These are phyloP conservation scores for Nicotiana noctiflora DNA, from an alignment of 257 asterid species.

Conservation along the genomic window DNA sequence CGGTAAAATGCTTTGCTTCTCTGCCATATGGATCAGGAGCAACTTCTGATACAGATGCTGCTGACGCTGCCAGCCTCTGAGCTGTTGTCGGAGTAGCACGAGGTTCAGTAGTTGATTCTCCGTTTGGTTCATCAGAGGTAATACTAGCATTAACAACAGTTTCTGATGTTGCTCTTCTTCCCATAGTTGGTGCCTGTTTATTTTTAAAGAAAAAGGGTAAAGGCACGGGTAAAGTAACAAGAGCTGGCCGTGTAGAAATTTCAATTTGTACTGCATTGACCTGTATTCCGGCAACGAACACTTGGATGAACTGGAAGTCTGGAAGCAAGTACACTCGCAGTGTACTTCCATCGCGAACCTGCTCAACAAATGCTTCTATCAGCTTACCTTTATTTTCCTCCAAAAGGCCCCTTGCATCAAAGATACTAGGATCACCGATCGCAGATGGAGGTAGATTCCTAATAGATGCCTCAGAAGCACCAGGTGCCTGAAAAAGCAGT, in stretches of 20 bases:
- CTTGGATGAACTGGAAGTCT: conserved; percentile 82
- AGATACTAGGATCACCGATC: conserved; percentile 32
- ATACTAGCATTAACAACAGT: conserved; percentile 32
- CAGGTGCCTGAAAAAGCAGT: conserved; percentile 52
- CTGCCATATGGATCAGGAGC: conserved; percentile 81
- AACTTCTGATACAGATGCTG: conserved; percentile 56
- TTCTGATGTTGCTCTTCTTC: conserved; percentile 68
- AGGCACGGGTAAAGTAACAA: neutral
- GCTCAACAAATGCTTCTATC: conserved; percentile 90
- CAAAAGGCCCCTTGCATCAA: conserved; percentile 74
- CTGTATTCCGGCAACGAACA: conserved; percentile 89
- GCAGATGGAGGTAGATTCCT: conserved; percentile 27
- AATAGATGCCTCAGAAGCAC: conserved; percentile 70
- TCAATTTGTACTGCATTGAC: conserved; percentile 22
- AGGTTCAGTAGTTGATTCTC: conserved; percentile 46
- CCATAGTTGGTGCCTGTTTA: conserved; percentile 84
- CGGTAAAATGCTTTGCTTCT: conserved; percentile 97
- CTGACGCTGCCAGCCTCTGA: conserved; percentile 69
- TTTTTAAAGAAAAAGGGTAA: neutral
- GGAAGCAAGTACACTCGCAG: conserved; percentile 92
- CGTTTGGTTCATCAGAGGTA: conserved; percentile 59
- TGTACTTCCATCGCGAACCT: conserved; percentile 95
- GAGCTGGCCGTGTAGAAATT: neutral
- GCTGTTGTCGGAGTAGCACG: conserved; percentile 80
- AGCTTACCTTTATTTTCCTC: conserved; percentile 73